Conservation (phyloP, 2,329 filamentous ascomycete species). For the Claviceps sp. region DNA sequence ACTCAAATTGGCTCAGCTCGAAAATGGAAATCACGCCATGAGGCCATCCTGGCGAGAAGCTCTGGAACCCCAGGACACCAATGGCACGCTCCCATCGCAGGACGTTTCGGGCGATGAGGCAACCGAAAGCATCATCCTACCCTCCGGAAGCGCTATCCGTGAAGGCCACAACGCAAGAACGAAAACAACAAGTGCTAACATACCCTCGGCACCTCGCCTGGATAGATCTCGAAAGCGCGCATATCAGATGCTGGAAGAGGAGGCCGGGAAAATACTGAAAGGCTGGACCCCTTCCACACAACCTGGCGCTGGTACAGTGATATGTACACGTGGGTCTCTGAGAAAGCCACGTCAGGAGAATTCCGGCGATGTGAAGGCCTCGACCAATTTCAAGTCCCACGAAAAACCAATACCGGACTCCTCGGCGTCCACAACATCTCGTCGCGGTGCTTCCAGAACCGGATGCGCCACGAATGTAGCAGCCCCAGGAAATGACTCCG, state of each 20-base stretch:
- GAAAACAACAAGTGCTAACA: neutral
- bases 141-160: neutral
- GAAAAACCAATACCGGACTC: neutral
- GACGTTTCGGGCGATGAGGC: neutral
- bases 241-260: constrained; percentile 1
- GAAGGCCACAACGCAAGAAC: neutral
- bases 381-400: neutral
- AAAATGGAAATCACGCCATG: neutral
- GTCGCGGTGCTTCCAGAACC: neutral
- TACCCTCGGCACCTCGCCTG: neutral
- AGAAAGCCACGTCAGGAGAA: neutral
- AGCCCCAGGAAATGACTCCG: neutral
- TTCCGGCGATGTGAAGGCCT: neutral
- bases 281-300: neutral
- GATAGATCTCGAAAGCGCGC: neutral
- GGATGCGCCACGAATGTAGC: neutral
- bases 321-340: neutral
- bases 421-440: neutral
- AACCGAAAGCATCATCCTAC: neutral
- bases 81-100: too few species aligned
- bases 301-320: neutral
- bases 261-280: neutral
- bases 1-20: neutral
- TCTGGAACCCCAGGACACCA: neutral
- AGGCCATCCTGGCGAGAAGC: neutral